Evolutionary conservation across 106 monocot species (phyloP).

Genomic region (Apostasia ramifera): DNA sequence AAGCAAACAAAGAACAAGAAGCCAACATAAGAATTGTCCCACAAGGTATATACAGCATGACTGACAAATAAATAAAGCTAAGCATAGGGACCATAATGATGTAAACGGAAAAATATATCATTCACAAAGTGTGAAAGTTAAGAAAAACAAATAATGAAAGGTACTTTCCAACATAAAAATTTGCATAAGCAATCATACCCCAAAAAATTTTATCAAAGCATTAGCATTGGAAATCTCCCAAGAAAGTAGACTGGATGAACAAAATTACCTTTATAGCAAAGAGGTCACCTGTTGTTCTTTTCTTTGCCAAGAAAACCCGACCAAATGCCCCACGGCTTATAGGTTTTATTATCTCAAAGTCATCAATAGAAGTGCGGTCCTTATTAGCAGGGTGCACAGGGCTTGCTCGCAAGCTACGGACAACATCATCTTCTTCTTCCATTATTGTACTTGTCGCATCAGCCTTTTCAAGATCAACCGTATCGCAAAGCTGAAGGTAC

Average conservation of each 20-base stretch:
- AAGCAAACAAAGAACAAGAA: too few species aligned
- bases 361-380: conserved; percentile 94
- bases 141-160: neutral
- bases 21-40: too few species aligned
- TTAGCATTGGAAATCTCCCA: neutral
- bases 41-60: too few species aligned
- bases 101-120: too few species aligned
- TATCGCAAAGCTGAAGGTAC: conserved; percentile 88
- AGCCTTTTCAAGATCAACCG: conserved; percentile 82
- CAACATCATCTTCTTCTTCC: conserved; percentile 94
- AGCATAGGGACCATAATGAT: too few species aligned
- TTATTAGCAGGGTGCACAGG: conserved; percentile 70
- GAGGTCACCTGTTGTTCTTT: conserved; percentile 96
- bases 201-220: neutral
- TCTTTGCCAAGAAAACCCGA: conserved; percentile 96
- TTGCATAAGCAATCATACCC: neutral
- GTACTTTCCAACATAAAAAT: neutral
- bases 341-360: conserved; percentile 98
- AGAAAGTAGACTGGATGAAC: neutral
- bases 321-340: conserved; percentile 99
- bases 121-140: neutral
- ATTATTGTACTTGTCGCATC: conserved; percentile 71
- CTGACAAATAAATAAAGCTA: too few species aligned
- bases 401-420: conserved; percentile 82
- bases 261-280: conserved; percentile 93